Evolutionary conservation across 2,329 filamentous ascomycete genomes (phyloP), one percentile per base, ranked within the genome.

Genomic region (Pestalotiopsis sp.): DNA sequence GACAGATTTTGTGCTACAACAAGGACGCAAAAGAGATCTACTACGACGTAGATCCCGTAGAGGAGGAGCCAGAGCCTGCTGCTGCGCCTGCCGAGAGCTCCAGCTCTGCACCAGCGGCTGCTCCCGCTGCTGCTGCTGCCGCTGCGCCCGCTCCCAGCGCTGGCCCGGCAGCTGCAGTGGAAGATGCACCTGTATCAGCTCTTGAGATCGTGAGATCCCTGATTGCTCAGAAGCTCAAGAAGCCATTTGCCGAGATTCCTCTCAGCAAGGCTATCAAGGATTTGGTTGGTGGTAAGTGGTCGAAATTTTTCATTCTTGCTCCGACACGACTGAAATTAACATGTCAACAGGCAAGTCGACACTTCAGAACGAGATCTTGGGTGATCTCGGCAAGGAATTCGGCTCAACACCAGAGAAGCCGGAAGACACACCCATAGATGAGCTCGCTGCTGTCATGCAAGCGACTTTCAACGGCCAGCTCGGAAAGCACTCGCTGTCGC

Each of bases 21-120:
- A 99, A 99, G 83, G 96, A 99, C 79, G 93, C 94, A 68, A 98
- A 98, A 82, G 96, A 99, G 82, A 99, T 99, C 73, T 99, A 99
- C 86, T 99, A 99, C 83, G 95, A 98, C 79, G 95, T 97, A 59
- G 96, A 99, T 78, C 96, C 96, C 0, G 86, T 97, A 38, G 94
- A 97, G 77, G 96, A 99, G 69, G 96, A 98, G 82, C 88, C 92
- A 61, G 92, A 92, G 77, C 84, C 91, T 1, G 80, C 85, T 13
- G 82, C 86, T 27, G 78, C 83, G 71, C 79, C 87, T 66, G 79
- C 84, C 17, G 78, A 81, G 25, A 72, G 78, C 58, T 74, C 83
- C 80, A 62, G 74, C 13, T 59, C 81, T 63, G 73, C 80, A 61
- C 74, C 84, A 4, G 75, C 84, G 62, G 78, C 84, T 58, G 74